Base-by-base conservation (phyloP, 257 asterid species). In the Rubia yunnanensis region DNA sequence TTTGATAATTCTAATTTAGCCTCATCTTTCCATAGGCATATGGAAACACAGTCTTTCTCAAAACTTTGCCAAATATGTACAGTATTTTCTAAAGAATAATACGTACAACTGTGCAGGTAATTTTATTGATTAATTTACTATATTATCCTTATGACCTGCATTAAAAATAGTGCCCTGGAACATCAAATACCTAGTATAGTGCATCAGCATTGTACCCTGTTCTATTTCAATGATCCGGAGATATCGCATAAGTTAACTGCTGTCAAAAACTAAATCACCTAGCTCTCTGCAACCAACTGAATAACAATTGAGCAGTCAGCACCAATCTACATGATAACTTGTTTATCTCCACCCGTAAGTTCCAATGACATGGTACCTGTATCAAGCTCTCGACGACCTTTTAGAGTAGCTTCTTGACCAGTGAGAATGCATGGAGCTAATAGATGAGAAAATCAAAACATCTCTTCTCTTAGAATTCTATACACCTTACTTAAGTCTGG, bases 361-460 rank as follows among this genome's bases (percentile, higher is more conserved):
- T n/a, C n/a, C n/a, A n/a, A n/a, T n/a, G n/a, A n/a, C n/a, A 88
- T 72, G 54, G 96, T 88, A 46, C 89, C 95, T 61, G 96, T 91
- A 74, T 88, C 95, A 74, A 88, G 75, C 78, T 88, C 95, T 30
- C 74, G 70, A 77, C 83, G 79, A 71, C 78, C 83, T 13, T 39
- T 55, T 27, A 76, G 85, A 75, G 70, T 73, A 80, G 79, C 81
- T 78, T 84, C 88, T 53, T 70, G 70, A 56, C 83, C 86, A 58
- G 79, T 81, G 60, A 88, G 61, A 48, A 62, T 30, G 70, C 52
- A 64, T 22, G 81, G 78, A 48, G 87, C 83, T 59, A 86, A 86
- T 74, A 83, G 95, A 80, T 84, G 95, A 69, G 96, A 88, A 78
- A 88, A 80, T 66, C 90, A 72, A 72, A 81, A 86, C 80, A 86